Conservation (phyloP, 208 protist genomes). For the Leishmania lainsoni region DNA sequence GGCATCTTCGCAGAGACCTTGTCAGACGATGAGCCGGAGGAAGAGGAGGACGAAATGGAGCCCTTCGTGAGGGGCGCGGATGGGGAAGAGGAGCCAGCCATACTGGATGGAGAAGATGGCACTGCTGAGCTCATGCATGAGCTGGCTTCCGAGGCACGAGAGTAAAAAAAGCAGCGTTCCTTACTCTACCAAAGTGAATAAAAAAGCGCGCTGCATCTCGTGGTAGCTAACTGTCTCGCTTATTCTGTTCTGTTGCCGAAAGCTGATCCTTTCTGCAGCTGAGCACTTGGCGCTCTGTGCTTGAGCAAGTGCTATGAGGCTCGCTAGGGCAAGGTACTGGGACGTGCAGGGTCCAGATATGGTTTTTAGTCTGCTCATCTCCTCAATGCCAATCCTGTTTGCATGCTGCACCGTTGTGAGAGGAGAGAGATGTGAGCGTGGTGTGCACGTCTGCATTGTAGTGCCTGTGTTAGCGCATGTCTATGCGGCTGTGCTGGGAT, state of each 20-base stretch:
- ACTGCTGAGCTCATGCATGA: neutral
- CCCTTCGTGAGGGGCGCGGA: constrained; percentile 23
- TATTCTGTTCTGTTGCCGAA: neutral
- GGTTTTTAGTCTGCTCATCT: neutral
- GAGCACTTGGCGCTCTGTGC: neutral
- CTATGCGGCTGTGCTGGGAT: neutral
- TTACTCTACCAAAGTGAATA: neutral
- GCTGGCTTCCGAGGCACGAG: neutral
- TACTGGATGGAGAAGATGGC: neutral
- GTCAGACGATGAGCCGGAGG: constrained; percentile 49
- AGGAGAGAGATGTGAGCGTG: neutral
- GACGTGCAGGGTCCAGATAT: neutral
- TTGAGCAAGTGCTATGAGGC: neutral
- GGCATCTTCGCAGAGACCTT: constrained; percentile 81
- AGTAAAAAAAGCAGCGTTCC: neutral
- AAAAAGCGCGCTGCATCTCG: neutral
- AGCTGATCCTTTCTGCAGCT: neutral
- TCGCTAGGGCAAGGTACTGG: neutral
- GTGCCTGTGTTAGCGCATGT: neutral
- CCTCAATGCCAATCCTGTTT: neutral
- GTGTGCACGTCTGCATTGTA: neutral
- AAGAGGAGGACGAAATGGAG: constrained; percentile 29
- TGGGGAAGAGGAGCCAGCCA: constrained; percentile 9
- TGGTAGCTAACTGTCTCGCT: neutral
- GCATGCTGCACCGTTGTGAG: neutral